A percentile compares a stretch with the other conserved stretches of the same genome.
These are phyloP conservation scores for Tieghemiomyces parasiticus DNA, from an alignment of 192 early-diverging fungal genomes.

Conservation along the genomic window DNA sequence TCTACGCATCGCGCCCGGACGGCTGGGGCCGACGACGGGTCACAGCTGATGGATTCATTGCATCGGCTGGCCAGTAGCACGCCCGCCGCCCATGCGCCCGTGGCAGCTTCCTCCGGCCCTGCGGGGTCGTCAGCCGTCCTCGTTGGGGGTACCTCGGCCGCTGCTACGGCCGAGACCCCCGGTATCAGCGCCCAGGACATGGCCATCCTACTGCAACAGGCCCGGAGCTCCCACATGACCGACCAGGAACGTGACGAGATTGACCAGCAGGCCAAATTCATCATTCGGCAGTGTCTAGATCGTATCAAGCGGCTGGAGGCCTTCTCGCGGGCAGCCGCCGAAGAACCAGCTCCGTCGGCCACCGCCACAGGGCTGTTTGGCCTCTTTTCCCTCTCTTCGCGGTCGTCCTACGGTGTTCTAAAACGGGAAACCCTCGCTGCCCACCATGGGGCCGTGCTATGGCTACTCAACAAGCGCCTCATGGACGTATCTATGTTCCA, in stretches of 20 bases:
- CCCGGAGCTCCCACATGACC: constrained; percentile 15
- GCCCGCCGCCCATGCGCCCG: background rate
- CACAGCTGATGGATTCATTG: constrained; percentile 11
- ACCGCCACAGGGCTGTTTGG: constrained; percentile 19
- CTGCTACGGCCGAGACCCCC: background rate
- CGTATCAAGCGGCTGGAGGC: constrained; percentile 40
- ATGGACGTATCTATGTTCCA: constrained; percentile 49
- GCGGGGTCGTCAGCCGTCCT: too few relatives aligned
- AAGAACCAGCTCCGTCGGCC: constrained; percentile 10
- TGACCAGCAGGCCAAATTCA: constrained; percentile 40
- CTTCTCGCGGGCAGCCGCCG: constrained; percentile 25
- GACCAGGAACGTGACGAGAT: constrained; percentile 53
- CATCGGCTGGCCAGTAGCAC: constrained; percentile 12
- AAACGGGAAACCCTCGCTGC: constrained; percentile 41
- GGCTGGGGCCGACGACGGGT: background rate
- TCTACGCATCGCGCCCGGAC: background rate
- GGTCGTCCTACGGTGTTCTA: constrained; percentile 19
- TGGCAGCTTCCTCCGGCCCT: background rate
- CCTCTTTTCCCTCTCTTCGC: constrained; percentile 23
- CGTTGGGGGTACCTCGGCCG: too few relatives aligned
- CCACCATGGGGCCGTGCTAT: constrained; percentile 48
- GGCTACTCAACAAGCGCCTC: constrained; percentile 49
- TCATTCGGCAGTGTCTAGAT: constrained; percentile 36
- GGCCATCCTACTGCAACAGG: constrained; percentile 11
- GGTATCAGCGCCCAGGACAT: constrained; percentile 6